Base-by-base conservation (phyloP, 2,329 filamentous ascomycete species). In the Sporothrix dimorphospora region DNA sequence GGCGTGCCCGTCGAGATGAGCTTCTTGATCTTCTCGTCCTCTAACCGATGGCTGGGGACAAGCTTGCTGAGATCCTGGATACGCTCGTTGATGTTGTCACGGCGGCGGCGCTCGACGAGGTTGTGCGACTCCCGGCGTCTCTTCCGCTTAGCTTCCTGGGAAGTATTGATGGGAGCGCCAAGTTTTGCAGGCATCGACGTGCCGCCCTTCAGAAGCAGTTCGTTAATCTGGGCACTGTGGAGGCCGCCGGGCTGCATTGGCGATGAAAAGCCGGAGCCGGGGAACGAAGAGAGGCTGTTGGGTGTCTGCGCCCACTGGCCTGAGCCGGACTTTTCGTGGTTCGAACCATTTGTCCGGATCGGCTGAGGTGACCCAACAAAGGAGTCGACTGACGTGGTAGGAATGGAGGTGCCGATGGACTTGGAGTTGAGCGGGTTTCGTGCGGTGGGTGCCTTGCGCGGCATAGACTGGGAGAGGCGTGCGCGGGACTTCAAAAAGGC, bases 31-130 rank as follows among this genome's bases (percentile, higher is more conserved):
- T 97, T 98, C 82, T 99, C 96, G 79, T 98, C 96, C 78, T 99
- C 96, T 2, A 99, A 86, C 73, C 96, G 91, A 81, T 99, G 96
- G 73, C 91, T 87, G 30, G 96, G 96, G 1, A 99, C 95, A 21
- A 99, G 88, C 77, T 94, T 93, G 78, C 95, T 97, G 8, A 99
- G 87, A 79, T 99, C 96, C 79, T 98, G 95, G 75, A 99, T 99
- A 57, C 96, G 90, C 82, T 99, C 96, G 77, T 99, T 99, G 85
- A 99, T 99, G 80, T 98, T 98, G 83, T 98, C 96, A 74, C 96
- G 90, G 74, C 96, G 91, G 69, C 96, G 91, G 72, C 96, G 93
- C 83, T 99, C 96, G 12, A 99, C 96, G 51, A 97, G 86, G 79
- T 99, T 98, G 83, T 99, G 96, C 0, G 95, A 98, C 79, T 98